Evolutionary conservation across 2,329 filamentous ascomycete genomes (phyloP).

Genomic region (Sporothrix sp.): DNA sequence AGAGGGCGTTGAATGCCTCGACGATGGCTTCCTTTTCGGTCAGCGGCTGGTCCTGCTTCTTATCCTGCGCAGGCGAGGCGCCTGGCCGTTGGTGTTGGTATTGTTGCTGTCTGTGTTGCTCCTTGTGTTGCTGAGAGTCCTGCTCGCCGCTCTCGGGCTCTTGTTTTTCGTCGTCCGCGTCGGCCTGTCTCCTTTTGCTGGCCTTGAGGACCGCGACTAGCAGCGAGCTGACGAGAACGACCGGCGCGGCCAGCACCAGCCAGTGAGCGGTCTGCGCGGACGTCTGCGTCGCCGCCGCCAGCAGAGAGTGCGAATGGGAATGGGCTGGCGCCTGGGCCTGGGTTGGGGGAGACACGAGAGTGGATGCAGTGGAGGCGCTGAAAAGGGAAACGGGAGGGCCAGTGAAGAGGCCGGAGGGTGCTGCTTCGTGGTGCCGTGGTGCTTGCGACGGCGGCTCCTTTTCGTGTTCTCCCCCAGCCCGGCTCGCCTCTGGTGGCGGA

Average conservation of each 20-base stretch:
- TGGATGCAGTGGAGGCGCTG: neutral
- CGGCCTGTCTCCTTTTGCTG: too few relatives aligned
- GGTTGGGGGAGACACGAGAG: too few relatives aligned
- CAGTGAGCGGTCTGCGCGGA: neutral
- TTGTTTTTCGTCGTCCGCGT: neutral
- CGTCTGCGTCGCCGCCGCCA: too few relatives aligned
- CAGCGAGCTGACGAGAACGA: constrained; percentile 7
- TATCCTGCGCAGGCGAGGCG: too few relatives aligned
- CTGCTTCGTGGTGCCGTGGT: neutral
- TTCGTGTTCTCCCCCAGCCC: neutral
- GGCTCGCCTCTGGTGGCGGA: neutral
- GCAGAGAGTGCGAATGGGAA: neutral
- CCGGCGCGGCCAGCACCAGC: neutral
- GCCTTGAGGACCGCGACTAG: neutral
- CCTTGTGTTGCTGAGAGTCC: too few relatives aligned
- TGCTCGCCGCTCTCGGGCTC: too few relatives aligned
- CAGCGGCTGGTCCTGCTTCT: too few relatives aligned
- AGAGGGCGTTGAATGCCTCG: neutral
- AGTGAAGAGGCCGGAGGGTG: neutral
- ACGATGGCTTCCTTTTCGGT: neutral
- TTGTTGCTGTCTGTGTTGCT: too few relatives aligned
- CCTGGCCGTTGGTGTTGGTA: neutral
- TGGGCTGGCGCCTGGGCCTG: too few relatives aligned
- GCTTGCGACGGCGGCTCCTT: neutral
- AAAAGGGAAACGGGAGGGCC: neutral